Conservation (phyloP, 1,284 basidiomycete species). For the Cyathus olla region DNA sequence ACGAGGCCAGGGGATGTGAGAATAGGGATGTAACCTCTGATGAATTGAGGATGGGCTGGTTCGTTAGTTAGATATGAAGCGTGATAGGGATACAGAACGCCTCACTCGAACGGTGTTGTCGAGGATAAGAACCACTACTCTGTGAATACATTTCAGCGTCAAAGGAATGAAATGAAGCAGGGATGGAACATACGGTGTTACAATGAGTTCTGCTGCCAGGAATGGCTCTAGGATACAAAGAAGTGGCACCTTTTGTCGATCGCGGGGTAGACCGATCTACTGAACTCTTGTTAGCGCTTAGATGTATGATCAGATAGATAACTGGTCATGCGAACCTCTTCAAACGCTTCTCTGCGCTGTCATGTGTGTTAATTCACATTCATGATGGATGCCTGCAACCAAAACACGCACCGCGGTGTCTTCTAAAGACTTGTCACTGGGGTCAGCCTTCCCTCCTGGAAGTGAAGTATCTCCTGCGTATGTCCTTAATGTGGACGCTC, state of each 20-base stretch:
- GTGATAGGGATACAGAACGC: slow-evolving; percentile 7
- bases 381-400: background rate
- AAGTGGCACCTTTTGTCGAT: slow-evolving; percentile 74
- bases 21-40: slow-evolving; percentile 85
- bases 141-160: slow-evolving; percentile 35
- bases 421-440: slow-evolving; percentile 73
- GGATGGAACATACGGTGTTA: slow-evolving; percentile 75
- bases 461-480: slow-evolving; percentile 89
- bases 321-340: slow-evolving; percentile 37
- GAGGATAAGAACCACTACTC: slow-evolving; percentile 85
- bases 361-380: background rate
- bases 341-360: slow-evolving; percentile 67
- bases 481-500: slow-evolving; percentile 75
- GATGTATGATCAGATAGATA: background rate
- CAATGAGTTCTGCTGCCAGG: slow-evolving; percentile 76
- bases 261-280: slow-evolving; percentile 84
- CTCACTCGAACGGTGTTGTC: slow-evolving; percentile 75
- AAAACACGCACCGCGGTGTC: slow-evolving; percentile 77
- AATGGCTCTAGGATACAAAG: slow-evolving; percentile 84
- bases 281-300: slow-evolving; percentile 7
- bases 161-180: background rate
- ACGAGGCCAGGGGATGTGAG: slow-evolving; percentile 82
- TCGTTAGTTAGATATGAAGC: background rate
- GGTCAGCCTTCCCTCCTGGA: slow-evolving; percentile 85
- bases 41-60: slow-evolving; percentile 81